phyloP scores from a whole-genome alignment of 2,329 filamentous ascomycete genomes.

The Aspergillus luchuensis region DNA sequence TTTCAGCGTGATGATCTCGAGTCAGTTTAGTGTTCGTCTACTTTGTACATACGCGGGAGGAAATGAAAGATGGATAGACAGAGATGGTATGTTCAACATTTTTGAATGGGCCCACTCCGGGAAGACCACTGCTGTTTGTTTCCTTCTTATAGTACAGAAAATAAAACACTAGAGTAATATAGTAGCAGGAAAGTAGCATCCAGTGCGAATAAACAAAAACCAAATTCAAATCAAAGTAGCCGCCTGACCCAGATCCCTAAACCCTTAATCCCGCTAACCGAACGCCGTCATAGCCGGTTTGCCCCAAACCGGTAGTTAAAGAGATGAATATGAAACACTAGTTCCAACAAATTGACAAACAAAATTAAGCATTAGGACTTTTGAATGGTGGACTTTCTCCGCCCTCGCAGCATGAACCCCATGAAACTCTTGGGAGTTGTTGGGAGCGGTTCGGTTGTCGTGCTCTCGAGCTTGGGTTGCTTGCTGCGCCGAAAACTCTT shows the following conservation, averaged over 20 bases:
- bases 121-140: no score
- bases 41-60: no score
- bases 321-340: constrained; percentile 8
- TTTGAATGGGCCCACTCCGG: no score
- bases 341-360: background rate
- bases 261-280: background rate
- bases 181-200: no score
- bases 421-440: constrained; percentile 25
- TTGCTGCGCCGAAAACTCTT: constrained; percentile 24
- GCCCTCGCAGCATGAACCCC: constrained; percentile 25
- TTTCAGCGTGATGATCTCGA: no score
- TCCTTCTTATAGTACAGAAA: background rate
- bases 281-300: background rate
- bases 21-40: no score
- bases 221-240: background rate
- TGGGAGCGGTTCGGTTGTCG: constrained; percentile 8
- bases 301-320: background rate
- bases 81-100: no score
- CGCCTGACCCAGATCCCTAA: no score
- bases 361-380: constrained; percentile 22
- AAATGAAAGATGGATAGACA: no score
- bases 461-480: constrained; percentile 9
- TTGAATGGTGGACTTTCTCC: constrained; percentile 25
- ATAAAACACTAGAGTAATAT: background rate
- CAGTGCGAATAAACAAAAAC: no score